Conservation (phyloP, 2,329 filamentous ascomycete species). For the Fusarium bulbicola region DNA sequence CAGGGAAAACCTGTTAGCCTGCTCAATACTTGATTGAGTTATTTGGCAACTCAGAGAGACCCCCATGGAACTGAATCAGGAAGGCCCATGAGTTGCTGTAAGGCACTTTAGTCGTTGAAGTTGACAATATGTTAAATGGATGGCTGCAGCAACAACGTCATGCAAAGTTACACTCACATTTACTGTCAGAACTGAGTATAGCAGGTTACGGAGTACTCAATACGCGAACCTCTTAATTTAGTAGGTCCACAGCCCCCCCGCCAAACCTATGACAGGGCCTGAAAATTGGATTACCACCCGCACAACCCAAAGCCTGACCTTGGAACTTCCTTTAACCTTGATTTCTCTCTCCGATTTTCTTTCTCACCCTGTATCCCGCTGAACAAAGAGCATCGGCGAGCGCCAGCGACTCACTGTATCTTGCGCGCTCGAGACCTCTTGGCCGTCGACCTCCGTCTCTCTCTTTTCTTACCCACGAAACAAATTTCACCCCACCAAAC, state of each 20-base stretch:
- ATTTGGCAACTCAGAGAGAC: background rate
- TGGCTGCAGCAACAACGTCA: conserved; percentile 13
- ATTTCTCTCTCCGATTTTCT: conserved; percentile 14
- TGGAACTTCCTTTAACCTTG: conserved; percentile 29
- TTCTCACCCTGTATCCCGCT: conserved; percentile 21
- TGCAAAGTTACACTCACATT: conserved; percentile 1
- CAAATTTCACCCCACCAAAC: conserved; percentile 32
- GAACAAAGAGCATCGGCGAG: conserved; percentile 35
- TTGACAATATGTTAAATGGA: background rate
- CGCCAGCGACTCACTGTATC: conserved; percentile 32
- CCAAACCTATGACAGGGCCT: conserved; percentile 30
- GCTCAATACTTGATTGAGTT: too few relatives aligned
- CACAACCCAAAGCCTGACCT: conserved; percentile 25
- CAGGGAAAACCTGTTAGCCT: background rate
- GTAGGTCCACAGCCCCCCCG: conserved; percentile 42
- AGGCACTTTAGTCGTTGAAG: background rate
- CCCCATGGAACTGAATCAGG: background rate
- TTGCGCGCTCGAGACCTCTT: conserved; percentile 30
- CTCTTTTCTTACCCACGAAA: conserved; percentile 12
- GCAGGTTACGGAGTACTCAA: background rate
- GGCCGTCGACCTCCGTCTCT: conserved; percentile 9
- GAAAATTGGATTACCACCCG: conserved; percentile 36
- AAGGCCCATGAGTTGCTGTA: background rate
- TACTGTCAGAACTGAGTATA: background rate
- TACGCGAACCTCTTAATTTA: background rate